These are phyloP conservation scores for Mucor mucedo DNA, from an alignment of 371 early-diverging fungal genomes.

Conservation along the genomic window DNA sequence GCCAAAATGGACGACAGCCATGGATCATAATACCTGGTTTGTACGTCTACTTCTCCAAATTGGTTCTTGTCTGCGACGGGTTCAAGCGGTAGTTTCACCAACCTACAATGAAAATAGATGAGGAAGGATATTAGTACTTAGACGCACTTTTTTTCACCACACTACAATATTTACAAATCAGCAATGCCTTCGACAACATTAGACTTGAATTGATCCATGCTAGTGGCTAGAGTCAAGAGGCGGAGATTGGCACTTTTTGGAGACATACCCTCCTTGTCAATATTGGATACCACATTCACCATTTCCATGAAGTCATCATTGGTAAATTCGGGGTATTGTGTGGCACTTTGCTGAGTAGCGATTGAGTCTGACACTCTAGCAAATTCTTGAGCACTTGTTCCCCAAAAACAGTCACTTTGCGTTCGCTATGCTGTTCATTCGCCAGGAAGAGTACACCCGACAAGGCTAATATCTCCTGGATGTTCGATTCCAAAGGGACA, in stretches of 20 bases:
- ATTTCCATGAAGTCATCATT: slow-evolving; percentile 20
- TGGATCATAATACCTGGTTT: slow-evolving; percentile 31
- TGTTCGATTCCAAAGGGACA: slow-evolving; percentile 15
- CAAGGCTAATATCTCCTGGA: slow-evolving; percentile 26
- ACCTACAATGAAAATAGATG: slow-evolving; percentile 19
- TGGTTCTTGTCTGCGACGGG: slow-evolving; percentile 22
- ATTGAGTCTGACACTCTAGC: neutral
- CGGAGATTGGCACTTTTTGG: slow-evolving; percentile 22
- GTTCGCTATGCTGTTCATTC: slow-evolving; percentile 18
- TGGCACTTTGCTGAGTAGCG: slow-evolving; percentile 13
- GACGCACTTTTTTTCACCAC: slow-evolving; percentile 19
- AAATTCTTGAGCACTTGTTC: slow-evolving; percentile 19
- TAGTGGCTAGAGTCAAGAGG: slow-evolving; percentile 20
- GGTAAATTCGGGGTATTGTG: slow-evolving; percentile 17
- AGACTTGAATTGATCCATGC: slow-evolving; percentile 19
- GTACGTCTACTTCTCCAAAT: slow-evolving; percentile 31
- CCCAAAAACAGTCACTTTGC: slow-evolving; percentile 8
- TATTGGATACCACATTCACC: slow-evolving; percentile 4
- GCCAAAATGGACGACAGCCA: slow-evolving; percentile 16
- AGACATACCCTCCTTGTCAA: slow-evolving; percentile 14
- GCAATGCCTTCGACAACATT: slow-evolving; percentile 26
- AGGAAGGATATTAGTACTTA: slow-evolving; percentile 15
- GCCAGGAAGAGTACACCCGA: slow-evolving; percentile 21
- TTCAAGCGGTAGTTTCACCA: slow-evolving; percentile 23
- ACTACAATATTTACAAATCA: slow-evolving; percentile 26